Percentiles rank a stretch among this genome's conserved stretches.
Evolutionary conservation across 192 early-diverging fungal species (phyloP).

Genomic region (Chytriomyces hyalinus): DNA sequence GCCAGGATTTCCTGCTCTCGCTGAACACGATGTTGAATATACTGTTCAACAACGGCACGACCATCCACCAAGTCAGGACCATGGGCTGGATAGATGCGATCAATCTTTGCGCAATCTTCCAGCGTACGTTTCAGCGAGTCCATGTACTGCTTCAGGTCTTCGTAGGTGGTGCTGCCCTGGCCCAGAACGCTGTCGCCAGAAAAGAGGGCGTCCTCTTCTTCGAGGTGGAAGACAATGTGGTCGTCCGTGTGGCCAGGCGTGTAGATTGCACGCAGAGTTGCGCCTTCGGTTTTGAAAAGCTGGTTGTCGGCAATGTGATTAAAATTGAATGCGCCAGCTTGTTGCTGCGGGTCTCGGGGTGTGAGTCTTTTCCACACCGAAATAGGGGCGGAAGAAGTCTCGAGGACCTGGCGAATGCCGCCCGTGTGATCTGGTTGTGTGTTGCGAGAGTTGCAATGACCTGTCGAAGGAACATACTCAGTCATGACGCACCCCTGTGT

Average conservation of each 20-base stretch:
- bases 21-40: conserved; percentile 76
- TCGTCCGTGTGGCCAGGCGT: conserved; percentile 86
- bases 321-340: conserved; percentile 4
- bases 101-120: conserved; percentile 39
- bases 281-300: conserved; percentile 65
- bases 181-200: conserved; percentile 86
- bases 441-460: not conserved
- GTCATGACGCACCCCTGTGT: conserved; percentile 56
- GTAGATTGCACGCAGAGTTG: conserved; percentile 64
- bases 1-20: conserved; percentile 75
- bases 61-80: conserved; percentile 78
- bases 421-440: conserved; percentile 74
- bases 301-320: conserved; percentile 62
- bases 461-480: not conserved
- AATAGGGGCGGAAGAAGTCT: not conserved
- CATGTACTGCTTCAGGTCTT: conserved; percentile 74
- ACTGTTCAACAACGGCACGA: conserved; percentile 66
- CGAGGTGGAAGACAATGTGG: conserved; percentile 74
- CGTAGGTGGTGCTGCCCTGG: conserved; percentile 80
- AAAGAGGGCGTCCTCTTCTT: conserved; percentile 72
- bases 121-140: conserved; percentile 63
- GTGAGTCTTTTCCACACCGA: conserved; percentile 26
- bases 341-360: not conserved
- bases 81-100: conserved; percentile 74
- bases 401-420: conserved; percentile 54